Evolutionary conservation across 1,139 yeast species (phyloP).

Genomic region (Zygosaccharomyces sapae): DNA sequence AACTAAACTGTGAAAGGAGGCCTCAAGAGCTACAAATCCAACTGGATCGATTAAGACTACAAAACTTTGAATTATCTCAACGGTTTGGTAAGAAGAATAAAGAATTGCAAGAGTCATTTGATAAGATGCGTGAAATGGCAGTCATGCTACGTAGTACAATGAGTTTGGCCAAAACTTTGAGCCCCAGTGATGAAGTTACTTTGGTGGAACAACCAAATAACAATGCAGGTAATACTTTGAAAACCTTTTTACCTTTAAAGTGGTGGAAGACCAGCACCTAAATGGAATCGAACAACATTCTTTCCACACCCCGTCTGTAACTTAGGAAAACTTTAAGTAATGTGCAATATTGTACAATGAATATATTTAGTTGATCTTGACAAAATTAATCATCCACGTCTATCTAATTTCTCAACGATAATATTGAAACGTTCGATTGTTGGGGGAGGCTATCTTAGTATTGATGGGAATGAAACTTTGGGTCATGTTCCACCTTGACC

Average conservation of each 20-base stretch:
- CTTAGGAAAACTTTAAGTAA: too few relatives aligned
- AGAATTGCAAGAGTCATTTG: neutral
- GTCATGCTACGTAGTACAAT: conserved; percentile 1
- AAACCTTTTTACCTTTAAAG: neutral
- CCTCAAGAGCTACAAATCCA: neutral
- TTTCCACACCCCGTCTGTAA: too few relatives aligned
- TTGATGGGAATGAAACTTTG: conserved; percentile 70
- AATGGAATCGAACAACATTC: too few relatives aligned
- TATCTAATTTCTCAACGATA: neutral
- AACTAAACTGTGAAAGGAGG: neutral
- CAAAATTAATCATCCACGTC: conserved; percentile 1
- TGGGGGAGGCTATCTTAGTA: conserved; percentile 32
- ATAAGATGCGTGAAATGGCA: conserved; percentile 2
- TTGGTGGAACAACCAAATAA: neutral
- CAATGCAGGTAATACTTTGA: neutral
- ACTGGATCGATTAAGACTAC: neutral
- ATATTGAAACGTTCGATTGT: neutral
- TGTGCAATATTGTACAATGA: conserved; percentile 8
- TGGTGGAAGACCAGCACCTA: neutral
- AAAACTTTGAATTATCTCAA: neutral
- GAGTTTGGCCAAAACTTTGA: neutral
- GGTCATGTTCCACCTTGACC: conserved; percentile 69
- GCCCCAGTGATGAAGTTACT: neutral
- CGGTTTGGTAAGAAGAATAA: neutral
- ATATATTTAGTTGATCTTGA: neutral